phyloP scores from a whole-genome alignment of 1,139 yeast species.

The Blastobotrys aristatus region DNA sequence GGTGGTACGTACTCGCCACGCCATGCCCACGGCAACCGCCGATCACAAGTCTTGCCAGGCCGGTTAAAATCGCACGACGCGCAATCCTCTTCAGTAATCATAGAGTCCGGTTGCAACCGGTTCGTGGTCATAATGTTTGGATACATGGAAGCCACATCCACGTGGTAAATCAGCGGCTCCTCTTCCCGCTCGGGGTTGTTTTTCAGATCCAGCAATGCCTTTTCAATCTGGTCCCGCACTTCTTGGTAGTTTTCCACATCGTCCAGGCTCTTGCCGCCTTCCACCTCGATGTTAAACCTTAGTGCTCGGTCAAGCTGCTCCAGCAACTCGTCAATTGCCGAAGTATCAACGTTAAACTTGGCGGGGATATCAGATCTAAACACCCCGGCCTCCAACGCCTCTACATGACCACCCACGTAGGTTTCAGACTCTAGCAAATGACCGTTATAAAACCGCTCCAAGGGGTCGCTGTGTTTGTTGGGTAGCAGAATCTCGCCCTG shows the following conservation, averaged over 20 bases:
- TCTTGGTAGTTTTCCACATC: slow-evolving; percentile 81
- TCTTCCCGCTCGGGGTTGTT: slow-evolving; percentile 63
- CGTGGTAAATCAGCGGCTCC: slow-evolving; percentile 87
- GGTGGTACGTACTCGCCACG: slow-evolving; percentile 95
- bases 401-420: slow-evolving; percentile 98
- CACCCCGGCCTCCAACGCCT: slow-evolving; percentile 95
- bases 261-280: slow-evolving; percentile 62
- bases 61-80: slow-evolving; percentile 96
- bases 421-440: slow-evolving; percentile 93
- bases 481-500: slow-evolving; percentile 73
- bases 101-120: slow-evolving; percentile 95
- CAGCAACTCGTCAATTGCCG: slow-evolving; percentile 75
- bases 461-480: slow-evolving; percentile 87
- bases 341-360: slow-evolving; percentile 72
- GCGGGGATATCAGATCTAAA: slow-evolving; percentile 82
- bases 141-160: slow-evolving; percentile 99
- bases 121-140: slow-evolving; percentile 98
- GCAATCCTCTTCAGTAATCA: slow-evolving; percentile 92
- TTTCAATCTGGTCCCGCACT: slow-evolving; percentile 53
- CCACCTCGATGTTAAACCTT: slow-evolving; percentile 79
- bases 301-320: slow-evolving; percentile 71
- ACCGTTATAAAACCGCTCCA: slow-evolving; percentile 90
- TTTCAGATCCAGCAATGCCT: slow-evolving; percentile 53
- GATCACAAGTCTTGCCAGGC: slow-evolving; percentile 90
- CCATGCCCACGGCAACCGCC: slow-evolving; percentile 96